Percentiles rank a stretch among this genome's conserved stretches.
Conservation (phyloP, 495 filamentous ascomycete species). For the Hypoxylon perforatum region DNA sequence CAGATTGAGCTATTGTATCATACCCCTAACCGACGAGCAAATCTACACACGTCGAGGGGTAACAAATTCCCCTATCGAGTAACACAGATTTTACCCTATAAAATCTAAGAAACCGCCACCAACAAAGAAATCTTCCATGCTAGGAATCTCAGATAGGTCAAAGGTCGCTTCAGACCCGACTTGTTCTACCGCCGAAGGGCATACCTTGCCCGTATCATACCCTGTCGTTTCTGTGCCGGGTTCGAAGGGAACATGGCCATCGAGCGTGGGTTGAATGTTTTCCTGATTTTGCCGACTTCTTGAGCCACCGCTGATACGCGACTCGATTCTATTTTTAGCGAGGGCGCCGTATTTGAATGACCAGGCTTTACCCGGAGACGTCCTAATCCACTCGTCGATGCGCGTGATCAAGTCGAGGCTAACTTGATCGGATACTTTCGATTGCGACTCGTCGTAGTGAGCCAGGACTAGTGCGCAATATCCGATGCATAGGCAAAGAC, state of each 20-base stretch:
- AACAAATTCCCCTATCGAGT: too few relatives aligned
- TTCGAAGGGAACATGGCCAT: background rate
- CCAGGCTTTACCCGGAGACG: slow-evolving; percentile 44
- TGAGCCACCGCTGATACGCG: slow-evolving; percentile 22
- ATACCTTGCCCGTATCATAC: slow-evolving; percentile 22
- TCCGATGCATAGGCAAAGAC: slow-evolving; percentile 41
- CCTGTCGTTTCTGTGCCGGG: background rate
- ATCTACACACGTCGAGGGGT: too few relatives aligned
- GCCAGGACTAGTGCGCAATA: slow-evolving; percentile 45
- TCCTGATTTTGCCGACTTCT: slow-evolving; percentile 6
- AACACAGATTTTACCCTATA: slow-evolving; percentile 19
- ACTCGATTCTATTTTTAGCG: slow-evolving; percentile 43
- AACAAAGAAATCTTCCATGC: slow-evolving; percentile 48
- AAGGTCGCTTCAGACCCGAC: slow-evolving; percentile 26
- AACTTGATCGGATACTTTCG: slow-evolving; percentile 36
- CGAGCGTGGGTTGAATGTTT: background rate
- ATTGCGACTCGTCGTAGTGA: slow-evolving; percentile 44
- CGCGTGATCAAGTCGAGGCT: slow-evolving; percentile 37
- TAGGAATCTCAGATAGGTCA: slow-evolving; percentile 40
- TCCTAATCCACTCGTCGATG: slow-evolving; percentile 42
- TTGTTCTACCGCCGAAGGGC: slow-evolving; percentile 9
- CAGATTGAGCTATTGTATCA: too few relatives aligned
- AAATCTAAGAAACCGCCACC: slow-evolving; percentile 48
- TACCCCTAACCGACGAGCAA: too few relatives aligned
- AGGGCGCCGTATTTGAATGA: slow-evolving; percentile 41